These are phyloP conservation scores for Lasiodiplodia sp. DNA, from an alignment of 2,329 filamentous ascomycete species.

Conservation along the genomic window DNA sequence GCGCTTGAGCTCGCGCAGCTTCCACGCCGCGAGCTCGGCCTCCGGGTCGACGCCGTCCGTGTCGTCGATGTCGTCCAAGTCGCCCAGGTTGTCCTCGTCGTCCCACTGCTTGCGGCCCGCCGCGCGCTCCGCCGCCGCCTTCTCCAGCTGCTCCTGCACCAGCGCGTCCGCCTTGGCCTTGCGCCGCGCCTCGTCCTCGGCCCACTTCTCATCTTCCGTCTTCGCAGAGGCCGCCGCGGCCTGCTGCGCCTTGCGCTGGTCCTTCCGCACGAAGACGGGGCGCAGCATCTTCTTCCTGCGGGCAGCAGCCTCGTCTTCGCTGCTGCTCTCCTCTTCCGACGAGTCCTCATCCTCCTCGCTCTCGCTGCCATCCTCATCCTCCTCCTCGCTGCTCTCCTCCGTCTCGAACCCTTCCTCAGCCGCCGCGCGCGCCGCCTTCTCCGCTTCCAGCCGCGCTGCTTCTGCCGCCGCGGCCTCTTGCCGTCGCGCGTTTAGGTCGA, in stretches of 20 bases:
- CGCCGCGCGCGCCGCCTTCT: conserved; percentile 39
- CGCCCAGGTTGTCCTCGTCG: conserved; percentile 69
- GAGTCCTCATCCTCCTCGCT: conserved; percentile 38
- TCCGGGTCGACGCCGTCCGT: conserved; percentile 86
- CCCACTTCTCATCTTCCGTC: conserved; percentile 51
- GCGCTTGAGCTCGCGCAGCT: conserved; percentile 86
- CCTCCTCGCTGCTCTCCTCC: conserved; percentile 46
- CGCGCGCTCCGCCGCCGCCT: conserved; percentile 76
- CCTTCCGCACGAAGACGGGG: conserved; percentile 73
- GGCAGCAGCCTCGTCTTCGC: conserved; percentile 65
- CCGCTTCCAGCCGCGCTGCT: conserved; percentile 37
- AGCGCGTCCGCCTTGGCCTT: conserved; percentile 78
- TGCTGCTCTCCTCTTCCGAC: conserved; percentile 53
- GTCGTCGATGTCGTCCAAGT: conserved; percentile 82
- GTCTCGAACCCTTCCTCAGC: conserved; percentile 69
- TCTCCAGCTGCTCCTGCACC: conserved; percentile 84
- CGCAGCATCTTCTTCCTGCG: conserved; percentile 62
- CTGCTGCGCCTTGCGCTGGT: conserved; percentile 55
- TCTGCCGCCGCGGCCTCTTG: conserved; percentile 40
- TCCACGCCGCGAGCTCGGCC: conserved; percentile 91
- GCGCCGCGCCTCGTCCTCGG: conserved; percentile 63
- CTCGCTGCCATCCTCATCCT: conserved; percentile 33
- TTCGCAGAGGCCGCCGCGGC: conserved; percentile 38
- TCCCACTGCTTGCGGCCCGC: conserved; percentile 89
- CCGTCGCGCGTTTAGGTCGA: conserved; percentile 45